Base-by-base conservation (phyloP, 1,284 basidiomycete genomes). In the Rhizopogon hawkerae region DNA sequence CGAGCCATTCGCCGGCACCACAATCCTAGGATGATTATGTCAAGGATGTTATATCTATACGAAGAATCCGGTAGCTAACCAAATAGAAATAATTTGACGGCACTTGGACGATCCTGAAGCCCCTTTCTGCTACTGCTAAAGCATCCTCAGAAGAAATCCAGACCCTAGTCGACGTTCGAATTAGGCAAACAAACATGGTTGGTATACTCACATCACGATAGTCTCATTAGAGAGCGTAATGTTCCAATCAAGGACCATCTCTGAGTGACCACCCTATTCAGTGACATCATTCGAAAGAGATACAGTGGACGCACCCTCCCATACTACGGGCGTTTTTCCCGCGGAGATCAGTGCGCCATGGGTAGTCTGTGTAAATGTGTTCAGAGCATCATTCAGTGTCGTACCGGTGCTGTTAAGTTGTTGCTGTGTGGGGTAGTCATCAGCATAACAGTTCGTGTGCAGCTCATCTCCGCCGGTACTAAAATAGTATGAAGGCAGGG, bases 381-480 rank as follows among this genome's bases (percentile, higher is more conserved):
- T 61, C 3, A 87, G 69, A 0, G 80, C 79, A 48, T 77, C 21
- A 5, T 21, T 21, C 21, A 21, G 21, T 21, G 21, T 21, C 21
- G 21, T 21, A 21, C 4, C 4, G 8, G 70, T 71, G 2, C 59
- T 48, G 13, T 67, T 65, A 34, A 85, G 69, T 1, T 69, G 62
- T 0, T 58, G 56, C 56, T 73, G 69, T 0, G 80, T 81, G 36
- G 61, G 59, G 11, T 58, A 56, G 56, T 85, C 82, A 8, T 72
- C 61, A 11, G 62, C 64, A 61, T 81, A 85, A 64, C 82, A 85
- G 1, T 62, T 59, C 11, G 63, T 61, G 56, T 85, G 85, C 57
- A 87, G 61, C 63, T 88, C 85, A 58, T 89, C 86, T 0, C 86
- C 86, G 0, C 85, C 86, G 0, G 83, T 81, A 53, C 75, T 76